phyloP scores from a whole-genome alignment of 75 land plant species.

The Picea sitchensis region DNA sequence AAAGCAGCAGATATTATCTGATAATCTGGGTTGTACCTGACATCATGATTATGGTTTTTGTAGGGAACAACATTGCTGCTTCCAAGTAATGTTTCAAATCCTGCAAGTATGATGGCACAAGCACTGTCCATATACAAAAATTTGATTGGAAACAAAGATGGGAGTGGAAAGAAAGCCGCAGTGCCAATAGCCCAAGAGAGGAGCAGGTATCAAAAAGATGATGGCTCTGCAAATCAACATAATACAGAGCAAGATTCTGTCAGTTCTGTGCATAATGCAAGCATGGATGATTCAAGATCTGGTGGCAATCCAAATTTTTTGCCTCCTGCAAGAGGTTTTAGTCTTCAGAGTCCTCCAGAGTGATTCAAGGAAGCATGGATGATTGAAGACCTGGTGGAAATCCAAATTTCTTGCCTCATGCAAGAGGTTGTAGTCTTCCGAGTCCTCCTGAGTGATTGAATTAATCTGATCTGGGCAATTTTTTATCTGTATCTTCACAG shows the following conservation, averaged over 20 bases:
- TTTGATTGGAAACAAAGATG: slow-evolving; percentile 22
- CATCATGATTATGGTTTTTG: not conserved
- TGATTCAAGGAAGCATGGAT: not conserved
- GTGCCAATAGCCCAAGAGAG: not conserved
- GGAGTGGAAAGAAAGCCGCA: not conserved
- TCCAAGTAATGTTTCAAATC: slow-evolving; percentile 58
- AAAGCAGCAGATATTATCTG: not conserved
- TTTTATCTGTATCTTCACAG: not conserved
- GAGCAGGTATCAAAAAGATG: not conserved
- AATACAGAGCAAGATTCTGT: not conserved
- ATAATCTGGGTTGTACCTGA: not conserved
- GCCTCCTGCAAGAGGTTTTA: not conserved
- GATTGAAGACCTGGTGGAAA: not conserved
- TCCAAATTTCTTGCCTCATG: not conserved
- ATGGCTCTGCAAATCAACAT: not conserved
- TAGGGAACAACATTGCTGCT: slow-evolving; percentile 90
- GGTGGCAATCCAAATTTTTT: not conserved
- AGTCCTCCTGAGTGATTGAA: not conserved
- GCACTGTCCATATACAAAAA: slow-evolving; percentile 75
- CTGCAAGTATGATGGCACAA: slow-evolving; percentile 83
- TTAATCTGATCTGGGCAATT: not conserved
- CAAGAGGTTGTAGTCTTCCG: not conserved
- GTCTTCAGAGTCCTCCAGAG: slow-evolving; percentile 3
- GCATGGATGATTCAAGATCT: not conserved
- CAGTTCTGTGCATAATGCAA: not conserved